Conservation (phyloP, 2,329 filamentous ascomycete genomes). For the Proliferodiscus dingleyae region DNA sequence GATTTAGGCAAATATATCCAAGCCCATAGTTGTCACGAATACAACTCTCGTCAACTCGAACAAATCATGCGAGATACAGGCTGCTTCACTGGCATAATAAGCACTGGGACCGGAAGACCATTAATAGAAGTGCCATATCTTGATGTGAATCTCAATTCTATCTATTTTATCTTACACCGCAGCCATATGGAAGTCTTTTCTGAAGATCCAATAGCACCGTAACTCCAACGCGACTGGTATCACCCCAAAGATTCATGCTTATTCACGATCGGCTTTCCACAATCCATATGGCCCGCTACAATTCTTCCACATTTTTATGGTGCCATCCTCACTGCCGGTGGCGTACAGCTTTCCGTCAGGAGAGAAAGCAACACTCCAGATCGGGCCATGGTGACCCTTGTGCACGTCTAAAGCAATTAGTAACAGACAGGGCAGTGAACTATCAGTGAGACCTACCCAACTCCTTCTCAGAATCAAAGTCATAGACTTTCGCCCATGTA, state of each 20-base stretch:
- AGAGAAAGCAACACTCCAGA: conserved; percentile 93
- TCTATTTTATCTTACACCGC: conserved; percentile 1
- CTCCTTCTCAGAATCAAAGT: conserved; percentile 78
- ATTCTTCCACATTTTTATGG: conserved; percentile 86
- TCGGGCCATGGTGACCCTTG: conserved; percentile 94
- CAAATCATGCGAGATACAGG: too few species aligned
- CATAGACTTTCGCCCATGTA: conserved; percentile 94
- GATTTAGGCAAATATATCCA: too few species aligned
- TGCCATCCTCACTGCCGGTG: conserved; percentile 94
- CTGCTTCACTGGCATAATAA: too few species aligned
- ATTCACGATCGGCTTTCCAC: conserved; percentile 39
- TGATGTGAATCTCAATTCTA: conserved; percentile 10
- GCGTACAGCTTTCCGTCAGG: conserved; percentile 95
- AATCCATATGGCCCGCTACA: conserved; percentile 61
- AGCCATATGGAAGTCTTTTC: neutral
- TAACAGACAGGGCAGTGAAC: neutral
- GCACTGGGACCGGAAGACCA: too few species aligned
- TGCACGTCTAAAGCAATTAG: conserved; percentile 62
- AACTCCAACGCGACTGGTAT: conserved; percentile 10
- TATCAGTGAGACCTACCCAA: conserved; percentile 54
- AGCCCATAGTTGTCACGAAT: too few species aligned
- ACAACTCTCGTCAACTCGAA: too few species aligned
- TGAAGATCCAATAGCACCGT: conserved; percentile 2
- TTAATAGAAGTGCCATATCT: too few species aligned
- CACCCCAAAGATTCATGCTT: conserved; percentile 2